Evolutionary conservation across 345 rosid genomes (phyloP).

Genomic region (Nasturtium officinale): DNA sequence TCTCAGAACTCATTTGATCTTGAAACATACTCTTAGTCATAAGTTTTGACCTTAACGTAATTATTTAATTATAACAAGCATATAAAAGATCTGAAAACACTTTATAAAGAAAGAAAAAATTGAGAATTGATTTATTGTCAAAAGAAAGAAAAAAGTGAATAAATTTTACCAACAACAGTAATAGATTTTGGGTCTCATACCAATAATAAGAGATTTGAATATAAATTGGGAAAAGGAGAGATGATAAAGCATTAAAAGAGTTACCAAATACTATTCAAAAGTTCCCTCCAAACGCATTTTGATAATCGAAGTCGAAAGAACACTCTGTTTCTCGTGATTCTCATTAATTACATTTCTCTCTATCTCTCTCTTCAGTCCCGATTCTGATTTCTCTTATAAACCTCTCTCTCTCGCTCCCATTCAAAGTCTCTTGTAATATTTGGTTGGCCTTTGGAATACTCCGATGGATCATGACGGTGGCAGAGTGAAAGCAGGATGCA

Average conservation of each 20-base stretch:
- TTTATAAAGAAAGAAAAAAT: background rate
- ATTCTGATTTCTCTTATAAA: slow-evolving; percentile 19
- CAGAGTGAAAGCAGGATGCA: slow-evolving; percentile 37
- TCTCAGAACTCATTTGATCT: background rate
- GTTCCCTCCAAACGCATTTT: slow-evolving; percentile 37
- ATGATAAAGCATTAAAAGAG: slow-evolving; percentile 34
- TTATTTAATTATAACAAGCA: background rate
- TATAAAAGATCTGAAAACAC: background rate
- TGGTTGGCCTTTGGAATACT: background rate
- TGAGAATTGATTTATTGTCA: background rate
- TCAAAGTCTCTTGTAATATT: background rate
- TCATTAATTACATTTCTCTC: slow-evolving; percentile 30
- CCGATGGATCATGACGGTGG: slow-evolving; percentile 35
- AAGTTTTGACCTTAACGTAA: background rate
- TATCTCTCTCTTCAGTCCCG: slow-evolving; percentile 26
- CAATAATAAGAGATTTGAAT: background rate
- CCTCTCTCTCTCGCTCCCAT: slow-evolving; percentile 11
- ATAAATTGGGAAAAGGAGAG: slow-evolving; percentile 17
- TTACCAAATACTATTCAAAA: slow-evolving; percentile 37
- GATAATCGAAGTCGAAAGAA: slow-evolving; percentile 16
- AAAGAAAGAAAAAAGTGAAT: background rate
- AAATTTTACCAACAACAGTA: background rate
- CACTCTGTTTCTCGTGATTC: slow-evolving; percentile 41
- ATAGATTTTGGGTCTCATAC: background rate
- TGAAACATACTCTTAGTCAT: background rate